Conservation (phyloP, 768 basidiomycete genomes). For the Suillus paluster region DNA sequence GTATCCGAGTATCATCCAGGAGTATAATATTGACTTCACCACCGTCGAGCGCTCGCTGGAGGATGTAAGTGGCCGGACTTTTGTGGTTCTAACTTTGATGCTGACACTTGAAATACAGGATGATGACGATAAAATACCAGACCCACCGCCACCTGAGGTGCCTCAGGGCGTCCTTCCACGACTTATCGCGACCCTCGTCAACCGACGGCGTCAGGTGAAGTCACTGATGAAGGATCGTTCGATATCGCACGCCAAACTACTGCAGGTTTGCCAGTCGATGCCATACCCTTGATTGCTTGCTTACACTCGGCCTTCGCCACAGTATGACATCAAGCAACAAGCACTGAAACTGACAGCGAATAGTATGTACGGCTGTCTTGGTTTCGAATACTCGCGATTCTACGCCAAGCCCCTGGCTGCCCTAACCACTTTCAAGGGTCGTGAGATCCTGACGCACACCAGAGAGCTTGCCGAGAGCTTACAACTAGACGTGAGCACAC, state of each 20-base stretch:
- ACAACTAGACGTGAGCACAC: conserved; percentile 79
- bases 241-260: conserved; percentile 70
- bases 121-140: conserved; percentile 86
- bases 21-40: conserved; percentile 99
- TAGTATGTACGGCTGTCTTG: conserved; percentile 99
- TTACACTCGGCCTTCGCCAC: conserved; percentile 9
- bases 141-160: conserved; percentile 74
- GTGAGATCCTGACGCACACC: conserved; percentile 95
- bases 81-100: background rate
- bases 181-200: conserved; percentile 96
- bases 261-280: conserved; percentile 63
- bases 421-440: conserved; percentile 95
- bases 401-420: conserved; percentile 97
- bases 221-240: conserved; percentile 90
- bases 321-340: conserved; percentile 98
- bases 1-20: conserved; percentile 99
- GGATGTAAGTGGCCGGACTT: conserved; percentile 46
- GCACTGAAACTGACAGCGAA: conserved; percentile 98
- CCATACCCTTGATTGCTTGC: background rate
- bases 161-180: conserved; percentile 92
- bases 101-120: conserved; percentile 36
- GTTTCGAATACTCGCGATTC: conserved; percentile 96
- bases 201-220: conserved; percentile 88
- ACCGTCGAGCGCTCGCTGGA: conserved; percentile 79
- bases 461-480: conserved; percentile 90